Conservation (phyloP, 148 eudicot genomes). For the Vaccinium corymbosum region DNA sequence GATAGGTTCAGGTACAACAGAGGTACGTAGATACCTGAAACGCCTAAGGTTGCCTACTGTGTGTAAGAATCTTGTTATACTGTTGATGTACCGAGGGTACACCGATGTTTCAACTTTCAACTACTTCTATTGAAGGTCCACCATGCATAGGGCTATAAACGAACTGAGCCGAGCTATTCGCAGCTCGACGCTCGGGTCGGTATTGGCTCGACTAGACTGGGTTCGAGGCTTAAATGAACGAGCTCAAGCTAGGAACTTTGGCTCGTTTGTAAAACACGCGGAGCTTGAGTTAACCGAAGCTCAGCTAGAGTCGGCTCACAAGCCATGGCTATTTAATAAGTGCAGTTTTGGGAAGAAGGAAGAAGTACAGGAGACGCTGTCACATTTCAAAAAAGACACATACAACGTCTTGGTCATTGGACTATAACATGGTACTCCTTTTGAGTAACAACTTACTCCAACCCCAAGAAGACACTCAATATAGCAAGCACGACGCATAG, state of each 20-base stretch:
- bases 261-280: too few relatives aligned
- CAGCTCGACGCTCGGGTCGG: too few relatives aligned
- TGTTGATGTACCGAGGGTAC: not conserved
- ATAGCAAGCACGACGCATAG: not conserved
- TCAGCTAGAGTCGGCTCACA: too few relatives aligned
- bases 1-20: slow-evolving; percentile 56
- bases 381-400: not conserved
- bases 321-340: not conserved
- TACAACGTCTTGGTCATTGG: not conserved
- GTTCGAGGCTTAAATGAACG: too few relatives aligned
- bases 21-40: slow-evolving; percentile 41
- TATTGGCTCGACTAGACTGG: too few relatives aligned
- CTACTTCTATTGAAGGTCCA: not conserved
- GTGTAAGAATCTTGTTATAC: not conserved
- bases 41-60: not conserved
- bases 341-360: not conserved
- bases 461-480: not conserved
- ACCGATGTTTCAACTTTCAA: not conserved
- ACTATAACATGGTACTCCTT: not conserved
- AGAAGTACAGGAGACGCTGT: not conserved
- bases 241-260: too few relatives aligned
- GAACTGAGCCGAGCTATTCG: too few relatives aligned
- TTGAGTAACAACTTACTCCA: not conserved
- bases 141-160: not conserved
- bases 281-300: too few relatives aligned